phyloP scores from a whole-genome alignment of 495 filamentous ascomycete genomes.

The Penicillium lividum region DNA sequence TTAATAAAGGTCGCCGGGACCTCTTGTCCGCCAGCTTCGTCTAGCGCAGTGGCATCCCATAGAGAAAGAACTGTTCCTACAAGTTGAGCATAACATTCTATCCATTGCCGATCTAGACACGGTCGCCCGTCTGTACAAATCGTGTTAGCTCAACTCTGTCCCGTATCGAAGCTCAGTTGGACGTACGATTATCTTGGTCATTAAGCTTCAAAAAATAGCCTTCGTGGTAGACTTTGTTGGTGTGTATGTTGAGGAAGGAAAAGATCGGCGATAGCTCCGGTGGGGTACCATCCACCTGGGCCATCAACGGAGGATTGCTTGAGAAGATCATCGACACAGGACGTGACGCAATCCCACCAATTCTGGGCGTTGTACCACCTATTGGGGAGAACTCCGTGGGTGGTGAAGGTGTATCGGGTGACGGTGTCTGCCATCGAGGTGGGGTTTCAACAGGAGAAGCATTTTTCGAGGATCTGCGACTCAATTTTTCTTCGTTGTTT shows the following conservation, averaged over 20 bases:
- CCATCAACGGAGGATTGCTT: constrained; percentile 85
- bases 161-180: background rate
- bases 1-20: constrained; percentile 96
- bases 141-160: constrained; percentile 13
- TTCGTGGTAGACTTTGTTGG: constrained; percentile 95
- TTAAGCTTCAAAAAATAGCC: constrained; percentile 96
- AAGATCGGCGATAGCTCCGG: constrained; percentile 95
- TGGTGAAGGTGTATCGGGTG: constrained; percentile 40
- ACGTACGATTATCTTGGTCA: constrained; percentile 85
- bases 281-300: constrained; percentile 78
- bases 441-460: constrained; percentile 28
- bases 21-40: constrained; percentile 81
- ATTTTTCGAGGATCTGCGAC: constrained; percentile 32
- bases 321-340: constrained; percentile 70
- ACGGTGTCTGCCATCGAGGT: constrained; percentile 38
- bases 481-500: constrained; percentile 31
- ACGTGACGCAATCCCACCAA: constrained; percentile 48
- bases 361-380: constrained; percentile 21
- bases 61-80: constrained; percentile 92
- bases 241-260: constrained; percentile 89
- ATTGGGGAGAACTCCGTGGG: constrained; percentile 32
- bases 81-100: constrained; percentile 95
- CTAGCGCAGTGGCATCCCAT: constrained; percentile 93
- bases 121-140: constrained; percentile 72
- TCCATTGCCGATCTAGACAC: constrained; percentile 84